These are phyloP conservation scores for Lepidopterella palustris DNA, from an alignment of 495 filamentous ascomycete genomes.

Conservation along the genomic window DNA sequence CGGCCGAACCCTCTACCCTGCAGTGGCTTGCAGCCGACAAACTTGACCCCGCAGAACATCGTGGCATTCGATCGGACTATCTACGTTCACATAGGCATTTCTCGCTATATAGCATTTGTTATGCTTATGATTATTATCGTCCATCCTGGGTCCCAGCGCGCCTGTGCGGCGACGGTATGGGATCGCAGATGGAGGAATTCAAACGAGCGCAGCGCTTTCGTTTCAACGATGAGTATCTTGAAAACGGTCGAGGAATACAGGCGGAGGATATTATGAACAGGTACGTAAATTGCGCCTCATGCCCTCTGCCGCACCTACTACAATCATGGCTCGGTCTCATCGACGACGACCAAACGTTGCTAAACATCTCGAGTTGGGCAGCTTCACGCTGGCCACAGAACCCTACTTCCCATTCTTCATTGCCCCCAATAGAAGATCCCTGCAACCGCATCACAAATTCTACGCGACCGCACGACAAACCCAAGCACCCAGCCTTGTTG, in stretches of 20 bases:
- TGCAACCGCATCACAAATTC: conserved; percentile 4
- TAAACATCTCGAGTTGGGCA: conserved; percentile 10
- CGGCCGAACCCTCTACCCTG: too few species aligned
- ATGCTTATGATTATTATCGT: too few species aligned
- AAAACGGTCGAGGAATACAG: too few species aligned
- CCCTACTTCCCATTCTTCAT: conserved; percentile 9
- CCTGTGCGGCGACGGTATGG: too few species aligned
- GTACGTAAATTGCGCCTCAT: conserved; percentile 7
- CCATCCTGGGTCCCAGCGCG: too few species aligned
- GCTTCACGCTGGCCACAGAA: conserved; percentile 11
- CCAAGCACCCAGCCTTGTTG: conserved; percentile 7
- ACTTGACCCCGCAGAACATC: not conserved
- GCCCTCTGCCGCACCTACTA: conserved; percentile 6
- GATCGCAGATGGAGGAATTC: too few species aligned
- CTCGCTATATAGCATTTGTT: too few species aligned
- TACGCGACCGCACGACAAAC: conserved; percentile 1
- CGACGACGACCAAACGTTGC: conserved; percentile 7
- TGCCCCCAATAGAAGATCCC: not conserved
- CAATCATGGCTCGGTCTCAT: not conserved
- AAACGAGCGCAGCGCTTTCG: too few species aligned
- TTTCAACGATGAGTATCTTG: too few species aligned
- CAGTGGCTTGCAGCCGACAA: not conserved
- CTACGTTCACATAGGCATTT: not conserved
- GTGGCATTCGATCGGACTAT: not conserved
- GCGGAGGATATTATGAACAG: conserved; percentile 10